Percentiles rank a stretch among this genome's conserved stretches.
phyloP scores from a whole-genome alignment of 148 eudicot species.

The Amaranthus hypochondriacus region DNA sequence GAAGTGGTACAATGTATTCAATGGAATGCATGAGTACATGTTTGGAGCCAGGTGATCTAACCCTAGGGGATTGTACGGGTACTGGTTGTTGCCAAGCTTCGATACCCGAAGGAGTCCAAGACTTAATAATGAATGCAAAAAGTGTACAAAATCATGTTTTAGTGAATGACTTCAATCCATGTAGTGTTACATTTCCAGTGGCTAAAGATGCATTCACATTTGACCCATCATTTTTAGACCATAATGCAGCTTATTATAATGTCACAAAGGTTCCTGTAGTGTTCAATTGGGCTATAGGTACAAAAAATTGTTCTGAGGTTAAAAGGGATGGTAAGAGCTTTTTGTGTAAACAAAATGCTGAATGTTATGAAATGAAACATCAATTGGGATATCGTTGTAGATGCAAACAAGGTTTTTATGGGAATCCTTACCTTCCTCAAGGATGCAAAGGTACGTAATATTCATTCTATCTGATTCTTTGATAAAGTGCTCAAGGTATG shows the following conservation, averaged over 20 bases:
- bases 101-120: too few relatives aligned
- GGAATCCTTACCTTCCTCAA: conserved; percentile 20
- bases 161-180: too few relatives aligned
- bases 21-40: conserved; percentile 11
- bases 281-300: conserved; percentile 23
- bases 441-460: conserved; percentile 22
- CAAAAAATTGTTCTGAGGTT: conserved; percentile 3
- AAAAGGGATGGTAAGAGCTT: neutral
- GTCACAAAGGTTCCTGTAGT: neutral
- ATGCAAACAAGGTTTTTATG: conserved; percentile 8
- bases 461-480: too few relatives aligned
- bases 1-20: neutral
- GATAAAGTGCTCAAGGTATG: too few relatives aligned
- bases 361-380: neutral
- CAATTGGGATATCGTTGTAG: conserved; percentile 14
- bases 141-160: too few relatives aligned
- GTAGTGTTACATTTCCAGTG: too few relatives aligned
- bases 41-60: neutral
- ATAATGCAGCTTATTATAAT: neutral
- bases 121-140: too few relatives aligned
- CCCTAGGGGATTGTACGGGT: conserved; percentile 2
- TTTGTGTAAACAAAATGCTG: conserved; percentile 19
- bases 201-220: conserved; percentile 8
- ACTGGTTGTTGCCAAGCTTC: conserved; percentile 11
- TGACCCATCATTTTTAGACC: neutral